These are phyloP conservation scores for Baeospora myosura DNA, from an alignment of 1,284 basidiomycete genomes.

Conservation along the genomic window DNA sequence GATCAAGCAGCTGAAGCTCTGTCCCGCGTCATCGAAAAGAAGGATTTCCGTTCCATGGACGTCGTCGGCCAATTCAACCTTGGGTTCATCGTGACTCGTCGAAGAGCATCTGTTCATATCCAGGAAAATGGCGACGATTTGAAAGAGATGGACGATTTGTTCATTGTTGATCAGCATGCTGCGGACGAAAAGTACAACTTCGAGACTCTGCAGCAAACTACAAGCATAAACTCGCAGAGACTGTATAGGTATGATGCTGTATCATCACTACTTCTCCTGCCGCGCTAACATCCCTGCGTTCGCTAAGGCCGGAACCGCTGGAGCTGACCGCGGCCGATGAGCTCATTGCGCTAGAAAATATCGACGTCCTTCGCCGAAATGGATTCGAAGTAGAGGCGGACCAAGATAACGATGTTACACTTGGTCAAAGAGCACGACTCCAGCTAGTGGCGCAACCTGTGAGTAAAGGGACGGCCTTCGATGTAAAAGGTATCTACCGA, in stretches of 20 bases:
- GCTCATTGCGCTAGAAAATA: constrained; percentile 80
- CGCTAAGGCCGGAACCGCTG: constrained; percentile 64
- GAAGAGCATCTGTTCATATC: constrained; percentile 7
- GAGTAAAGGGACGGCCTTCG: constrained; percentile 83
- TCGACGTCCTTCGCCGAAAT: constrained; percentile 75
- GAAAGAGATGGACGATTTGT: constrained; percentile 69
- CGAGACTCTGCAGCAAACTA: constrained; percentile 85
- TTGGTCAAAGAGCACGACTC: constrained; percentile 31
- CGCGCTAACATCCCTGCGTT: too few species aligned
- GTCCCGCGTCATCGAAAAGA: constrained; percentile 81
- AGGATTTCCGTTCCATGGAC: constrained; percentile 82
- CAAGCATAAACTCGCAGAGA: constrained; percentile 81
- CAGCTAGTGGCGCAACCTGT: constrained; percentile 81
- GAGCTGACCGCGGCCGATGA: constrained; percentile 90
- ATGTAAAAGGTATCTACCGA: constrained; percentile 40
- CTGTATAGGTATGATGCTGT: constrained; percentile 64
- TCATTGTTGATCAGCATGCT: constrained; percentile 89
- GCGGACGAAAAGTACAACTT: constrained; percentile 99
- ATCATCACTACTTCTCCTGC: too few species aligned
- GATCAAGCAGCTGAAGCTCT: constrained; percentile 65
- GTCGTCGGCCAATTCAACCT: constrained; percentile 94
- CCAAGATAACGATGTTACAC: constrained; percentile 33
- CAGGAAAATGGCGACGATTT: constrained; percentile 6
- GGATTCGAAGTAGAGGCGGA: constrained; percentile 75
- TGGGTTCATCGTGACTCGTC: constrained; percentile 85